Evolutionary conservation across 345 rosid genomes (phyloP), one percentile per base, ranked within the genome.

Genomic region (Sisymbrium altissimum): DNA sequence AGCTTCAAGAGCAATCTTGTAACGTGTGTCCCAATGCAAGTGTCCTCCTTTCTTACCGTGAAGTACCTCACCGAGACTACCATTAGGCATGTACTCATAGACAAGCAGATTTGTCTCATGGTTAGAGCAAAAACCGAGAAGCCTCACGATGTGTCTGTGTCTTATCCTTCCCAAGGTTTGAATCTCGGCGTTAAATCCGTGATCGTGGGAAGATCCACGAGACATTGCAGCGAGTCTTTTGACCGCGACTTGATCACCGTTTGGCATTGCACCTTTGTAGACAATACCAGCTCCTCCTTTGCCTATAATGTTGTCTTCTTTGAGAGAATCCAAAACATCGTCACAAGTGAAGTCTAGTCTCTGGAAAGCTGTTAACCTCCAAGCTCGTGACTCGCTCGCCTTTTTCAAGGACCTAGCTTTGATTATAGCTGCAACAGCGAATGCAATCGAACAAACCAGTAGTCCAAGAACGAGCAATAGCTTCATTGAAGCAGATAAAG

Each of bases 311-410:
- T 90, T 92, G 78, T 92, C 95, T 81, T 92, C 98, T 66, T 90
- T 92, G 75, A 92, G 83, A 77, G 85, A 82, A 70, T 90, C 91
- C 76, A 92, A 74, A 36, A 92, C 88, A 76, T 92, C 95, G 45
- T 92, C 98, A 45, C 86, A 87, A 27, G 88, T 83, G 81, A 92
- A 90, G 77, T 92, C 96, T 80, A 90, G 71, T 61, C 96, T 89
- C 74, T 92, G 98, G 88, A 92, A 92, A n/a, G 98, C 91, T n/a
- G 96, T 92, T 70, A 92, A 46, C 73, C 84, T 90, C 98, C 98
- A 92, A 17, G 98, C 87, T 0, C 98, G 89, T 35, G 95, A 80
- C 39, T 88, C 90, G 12, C 88, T 90, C 3, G 96, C 96, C 76
- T 88, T 92, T 50, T 88, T 90, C 81, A 92, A 77, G 0, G 89